Base-by-base conservation (phyloP, 345 rosid genomes). In the Melastoma malabathricum region DNA sequence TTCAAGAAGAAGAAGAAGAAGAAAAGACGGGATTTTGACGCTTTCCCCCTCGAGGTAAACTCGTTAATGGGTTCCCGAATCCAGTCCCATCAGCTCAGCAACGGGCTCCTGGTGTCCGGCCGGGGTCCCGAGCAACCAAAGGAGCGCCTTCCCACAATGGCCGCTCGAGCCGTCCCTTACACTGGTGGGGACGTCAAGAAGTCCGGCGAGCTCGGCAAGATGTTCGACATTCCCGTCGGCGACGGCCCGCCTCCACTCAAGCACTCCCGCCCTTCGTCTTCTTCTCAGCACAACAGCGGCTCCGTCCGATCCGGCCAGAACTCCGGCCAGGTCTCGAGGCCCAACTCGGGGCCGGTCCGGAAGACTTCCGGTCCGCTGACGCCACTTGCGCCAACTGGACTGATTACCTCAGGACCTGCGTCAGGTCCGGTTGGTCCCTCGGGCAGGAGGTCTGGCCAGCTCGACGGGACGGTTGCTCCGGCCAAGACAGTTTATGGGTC, bases 171-270 rank as follows among this genome's bases (percentile, higher is more conserved):
- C 0, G 71, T 80, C 5, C 94, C 94, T 23, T 90, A 90, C 71
- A 84, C 93, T 1, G 98, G 98, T 34, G 96, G 96, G 13, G 92
- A 90, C 60, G 64, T 90, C 14, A 86, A 90, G 64, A 90, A 84
- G 63, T 90, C 98, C 27, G 98, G 98, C 0, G 98, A 90, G 74
- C 72, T 86, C 7, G 89, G 98, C 1, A 82, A 84, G 72, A 90
- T 90, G 98, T 84, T 90, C 49, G 96, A 90, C 58, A 81, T 86
- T 59, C 83, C 90, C 18, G 46, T 59, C 27, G 80, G 50, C 48
- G 63, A 77, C 60, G 60, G 65, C 15, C 34, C 65, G n/a, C 60
- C 82, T 1, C 50, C 80, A 2, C 60, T 54, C 41, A 71, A 60
- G 51, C 75, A 82, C 18, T 59, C 89, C 14, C 75, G 88, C 53